Percentiles rank a stretch among this genome's conserved stretches.
Evolutionary conservation across 2,329 filamentous ascomycete species (phyloP).

Genomic region (Fusarium longipes): DNA sequence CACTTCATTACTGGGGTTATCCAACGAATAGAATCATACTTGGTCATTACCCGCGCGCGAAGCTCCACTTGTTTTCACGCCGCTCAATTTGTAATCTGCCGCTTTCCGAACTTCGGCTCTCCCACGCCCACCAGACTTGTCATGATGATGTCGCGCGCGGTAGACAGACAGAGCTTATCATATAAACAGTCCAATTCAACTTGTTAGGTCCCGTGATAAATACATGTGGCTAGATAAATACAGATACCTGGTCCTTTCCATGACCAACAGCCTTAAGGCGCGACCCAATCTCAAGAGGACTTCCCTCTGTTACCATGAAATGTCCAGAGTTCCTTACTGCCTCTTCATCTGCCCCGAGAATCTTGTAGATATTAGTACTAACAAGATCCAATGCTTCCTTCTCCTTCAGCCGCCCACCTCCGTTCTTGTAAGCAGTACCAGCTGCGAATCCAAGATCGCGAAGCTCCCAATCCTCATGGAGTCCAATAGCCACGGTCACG

Average conservation of each 20-base stretch:
- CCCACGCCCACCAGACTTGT: not conserved
- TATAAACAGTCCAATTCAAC: not conserved
- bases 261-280: constrained; percentile 33
- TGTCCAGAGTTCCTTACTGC: constrained; percentile 52
- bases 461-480: constrained; percentile 71
- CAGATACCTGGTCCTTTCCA: constrained; percentile 37
- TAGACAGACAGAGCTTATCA: not conserved
- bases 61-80: constrained; percentile 20
- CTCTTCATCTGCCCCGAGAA: constrained; percentile 61
- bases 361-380: constrained; percentile 66
- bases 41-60: constrained; percentile 49
- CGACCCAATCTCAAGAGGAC: constrained; percentile 67
- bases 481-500: constrained; percentile 67
- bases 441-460: constrained; percentile 70
- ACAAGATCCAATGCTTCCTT: constrained; percentile 67
- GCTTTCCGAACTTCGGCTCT: constrained; percentile 12
- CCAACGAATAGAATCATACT: constrained; percentile 13
- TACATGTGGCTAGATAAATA: not conserved
- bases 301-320: constrained; percentile 73
- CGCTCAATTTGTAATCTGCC: constrained; percentile 33
- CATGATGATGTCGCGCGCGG: not conserved
- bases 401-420: constrained; percentile 63
- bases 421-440: constrained; percentile 68
- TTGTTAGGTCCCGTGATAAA: no score
- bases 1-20: not conserved